Evolutionary conservation across 352 stramenopile genomes (phyloP), one percentile per base, ranked within the genome.

Genomic region (Aphanomyces cochlioides): DNA sequence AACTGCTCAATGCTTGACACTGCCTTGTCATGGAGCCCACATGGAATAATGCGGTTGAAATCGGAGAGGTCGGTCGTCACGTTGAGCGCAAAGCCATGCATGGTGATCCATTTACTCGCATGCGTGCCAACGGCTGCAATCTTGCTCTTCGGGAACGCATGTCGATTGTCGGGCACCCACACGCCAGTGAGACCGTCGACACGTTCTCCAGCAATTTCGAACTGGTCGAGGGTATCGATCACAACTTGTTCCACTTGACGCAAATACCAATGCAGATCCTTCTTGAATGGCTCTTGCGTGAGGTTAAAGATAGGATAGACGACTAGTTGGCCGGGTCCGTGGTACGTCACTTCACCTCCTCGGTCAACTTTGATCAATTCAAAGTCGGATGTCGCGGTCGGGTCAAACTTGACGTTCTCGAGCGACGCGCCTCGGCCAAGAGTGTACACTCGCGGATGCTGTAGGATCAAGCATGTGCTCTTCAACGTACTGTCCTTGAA

Each of bases 271-370:
- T 98, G 96, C 70, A 99, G 76, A 82, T 99, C 97, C 72, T 96
- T 89, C 79, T 95, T 95, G 79, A 98, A 92, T 43, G 90, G 79
- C 3, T 3, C 41, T 28, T 40, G 21, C 58, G 87, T 88, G 39
- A 99, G 85, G 77, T 99, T 91, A 47, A 99, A 77, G 36, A 99
- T 92, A 38, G 97, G 97, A 82, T 99, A 99, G 38, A 96, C 89
- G 0, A 99, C 96, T 8, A 99, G 77, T 73, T 99, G 98, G 21
- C 95, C 96, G 1, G 97, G 98, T 4, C 97, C 97, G 74, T 99
- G 98, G 79, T 96, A 99, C 10, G 98, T 99, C 19, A 99, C 96
- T 81, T 99, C 96, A 28, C 98, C 98, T 34, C 98, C 98, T n/a
- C 98, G 92, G 77, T 99, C 97, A n/a, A 98, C 94, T 37, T 96